These are phyloP conservation scores for Debaryomycetaceae sp. DNA, from an alignment of 1,139 yeast species.

Conservation along the genomic window DNA sequence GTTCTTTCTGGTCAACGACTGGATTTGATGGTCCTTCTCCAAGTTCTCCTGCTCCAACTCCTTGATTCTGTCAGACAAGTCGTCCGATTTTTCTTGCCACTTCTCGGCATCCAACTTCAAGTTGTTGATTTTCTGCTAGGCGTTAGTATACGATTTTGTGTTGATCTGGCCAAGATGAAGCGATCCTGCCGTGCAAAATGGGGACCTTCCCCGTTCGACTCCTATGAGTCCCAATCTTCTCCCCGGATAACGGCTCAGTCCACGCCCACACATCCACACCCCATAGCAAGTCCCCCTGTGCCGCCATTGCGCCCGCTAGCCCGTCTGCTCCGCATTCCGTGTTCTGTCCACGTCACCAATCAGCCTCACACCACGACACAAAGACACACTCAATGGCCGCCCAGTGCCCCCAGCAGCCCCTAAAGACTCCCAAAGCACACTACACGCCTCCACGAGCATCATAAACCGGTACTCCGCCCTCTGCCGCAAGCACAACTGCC, in stretches of 20 bases:
- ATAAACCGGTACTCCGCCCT: too few relatives aligned
- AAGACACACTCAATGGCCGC: too few relatives aligned
- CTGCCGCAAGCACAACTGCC: too few relatives aligned
- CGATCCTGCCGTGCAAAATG: background rate
- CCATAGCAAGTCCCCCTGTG: background rate
- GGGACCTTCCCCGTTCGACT: too few relatives aligned
- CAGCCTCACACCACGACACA: background rate
- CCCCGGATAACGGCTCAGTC: background rate
- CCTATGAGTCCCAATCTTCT: background rate
- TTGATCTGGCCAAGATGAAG: background rate
- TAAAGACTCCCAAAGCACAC: too few relatives aligned
- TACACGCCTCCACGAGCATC: too few relatives aligned
- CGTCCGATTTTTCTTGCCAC: slow-evolving; percentile 97
- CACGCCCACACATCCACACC: background rate
- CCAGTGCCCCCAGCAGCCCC: too few relatives aligned
- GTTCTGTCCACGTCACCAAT: background rate
- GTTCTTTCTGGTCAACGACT: slow-evolving; percentile 89
- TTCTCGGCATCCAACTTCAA: slow-evolving; percentile 93
- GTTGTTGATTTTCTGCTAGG: slow-evolving; percentile 71
- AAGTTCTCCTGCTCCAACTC: slow-evolving; percentile 86
- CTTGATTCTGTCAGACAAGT: slow-evolving; percentile 74
- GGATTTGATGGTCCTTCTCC: slow-evolving; percentile 93
- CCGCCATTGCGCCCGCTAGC: background rate
- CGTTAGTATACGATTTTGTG: slow-evolving; percentile 14
- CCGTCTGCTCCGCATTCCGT: background rate